These are phyloP conservation scores for Paraphaeosphaeria sporulosa DNA, from an alignment of 2,329 filamentous ascomycete species.

Conservation along the genomic window DNA sequence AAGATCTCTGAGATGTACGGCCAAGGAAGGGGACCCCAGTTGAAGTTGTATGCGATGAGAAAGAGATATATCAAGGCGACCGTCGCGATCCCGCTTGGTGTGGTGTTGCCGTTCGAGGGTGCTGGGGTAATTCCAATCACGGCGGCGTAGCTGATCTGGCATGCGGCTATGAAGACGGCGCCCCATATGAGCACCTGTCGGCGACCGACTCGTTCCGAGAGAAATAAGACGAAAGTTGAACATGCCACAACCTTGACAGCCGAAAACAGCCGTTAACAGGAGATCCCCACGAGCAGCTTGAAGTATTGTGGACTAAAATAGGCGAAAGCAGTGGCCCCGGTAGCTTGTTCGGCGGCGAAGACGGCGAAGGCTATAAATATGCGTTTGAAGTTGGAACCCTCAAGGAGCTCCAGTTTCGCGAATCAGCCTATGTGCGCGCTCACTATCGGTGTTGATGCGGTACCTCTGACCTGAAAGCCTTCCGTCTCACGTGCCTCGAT, in stretches of 20 bases:
- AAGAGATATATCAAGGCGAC: slow-evolving; percentile 64
- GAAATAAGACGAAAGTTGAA: slow-evolving; percentile 60
- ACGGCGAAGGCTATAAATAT: slow-evolving; percentile 50
- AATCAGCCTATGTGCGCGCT: background rate
- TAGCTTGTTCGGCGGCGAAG: slow-evolving; percentile 59
- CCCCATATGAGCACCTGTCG: slow-evolving; percentile 41
- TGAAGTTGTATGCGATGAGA: slow-evolving; percentile 62
- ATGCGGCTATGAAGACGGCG: slow-evolving; percentile 44
- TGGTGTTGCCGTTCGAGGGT: slow-evolving; percentile 37
- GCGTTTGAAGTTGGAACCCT: slow-evolving; percentile 36
- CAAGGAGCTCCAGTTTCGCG: slow-evolving; percentile 26
- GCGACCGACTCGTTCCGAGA: slow-evolving; percentile 60
- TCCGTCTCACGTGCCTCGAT: slow-evolving; percentile 56
- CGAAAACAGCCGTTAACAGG: slow-evolving; percentile 62
- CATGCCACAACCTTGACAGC: slow-evolving; percentile 62
- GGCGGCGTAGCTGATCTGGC: slow-evolving; percentile 42
- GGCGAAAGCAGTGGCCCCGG: slow-evolving; percentile 62
- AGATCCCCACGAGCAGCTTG: slow-evolving; percentile 56
- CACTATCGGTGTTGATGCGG: background rate
- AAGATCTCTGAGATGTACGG: slow-evolving; percentile 61
- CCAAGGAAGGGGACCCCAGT: slow-evolving; percentile 63
- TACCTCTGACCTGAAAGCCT: slow-evolving; percentile 48
- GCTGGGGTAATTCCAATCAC: slow-evolving; percentile 55
- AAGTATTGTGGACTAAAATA: slow-evolving; percentile 66
- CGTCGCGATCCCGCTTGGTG: slow-evolving; percentile 56